Percentiles rank a stretch among this genome's conserved stretches.
Conservation (phyloP, 2,329 filamentous ascomycete species). For the Exophiala sideris region DNA sequence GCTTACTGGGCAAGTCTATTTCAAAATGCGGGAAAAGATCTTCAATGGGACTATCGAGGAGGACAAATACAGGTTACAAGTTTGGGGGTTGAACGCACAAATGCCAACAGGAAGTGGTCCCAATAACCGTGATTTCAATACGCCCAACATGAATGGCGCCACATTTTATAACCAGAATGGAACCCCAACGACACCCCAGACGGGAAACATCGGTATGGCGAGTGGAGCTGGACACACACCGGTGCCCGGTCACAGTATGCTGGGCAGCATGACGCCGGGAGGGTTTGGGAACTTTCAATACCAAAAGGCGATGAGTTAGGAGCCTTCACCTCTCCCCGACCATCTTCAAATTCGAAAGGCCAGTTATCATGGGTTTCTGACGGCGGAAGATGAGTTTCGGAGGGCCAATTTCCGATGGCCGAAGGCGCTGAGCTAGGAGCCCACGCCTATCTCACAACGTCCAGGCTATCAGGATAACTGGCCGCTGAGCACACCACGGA, state of each 20-base stretch:
- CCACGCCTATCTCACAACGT: too few relatives aligned
- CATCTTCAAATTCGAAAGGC: too few relatives aligned
- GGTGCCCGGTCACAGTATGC: slow-evolving; percentile 45
- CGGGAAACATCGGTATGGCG: slow-evolving; percentile 50
- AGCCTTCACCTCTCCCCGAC: slow-evolving; percentile 1
- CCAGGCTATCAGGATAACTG: too few relatives aligned
- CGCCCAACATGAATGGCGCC: slow-evolving; percentile 54
- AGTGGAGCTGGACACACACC: slow-evolving; percentile 39
- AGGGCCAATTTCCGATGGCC: too few relatives aligned
- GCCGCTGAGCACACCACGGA: too few relatives aligned
- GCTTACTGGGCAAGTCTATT: slow-evolving; percentile 91
- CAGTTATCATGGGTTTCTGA: too few relatives aligned
- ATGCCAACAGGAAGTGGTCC: slow-evolving; percentile 48
- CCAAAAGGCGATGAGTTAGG: slow-evolving; percentile 26
- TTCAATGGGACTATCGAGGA: slow-evolving; percentile 78
- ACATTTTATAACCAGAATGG: slow-evolving; percentile 46
- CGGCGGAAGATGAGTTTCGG: too few relatives aligned
- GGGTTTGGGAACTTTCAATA: slow-evolving; percentile 68
- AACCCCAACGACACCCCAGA: slow-evolving; percentile 67
- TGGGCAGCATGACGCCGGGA: slow-evolving; percentile 75
- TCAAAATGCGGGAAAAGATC: slow-evolving; percentile 83
- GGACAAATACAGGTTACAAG: slow-evolving; percentile 77
- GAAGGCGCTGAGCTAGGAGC: too few relatives aligned
- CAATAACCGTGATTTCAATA: slow-evolving; percentile 34
- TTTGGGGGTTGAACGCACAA: slow-evolving; percentile 84